Conservation (phyloP, 1,284 basidiomycete genomes). For the Phellinidium pouzarii region DNA sequence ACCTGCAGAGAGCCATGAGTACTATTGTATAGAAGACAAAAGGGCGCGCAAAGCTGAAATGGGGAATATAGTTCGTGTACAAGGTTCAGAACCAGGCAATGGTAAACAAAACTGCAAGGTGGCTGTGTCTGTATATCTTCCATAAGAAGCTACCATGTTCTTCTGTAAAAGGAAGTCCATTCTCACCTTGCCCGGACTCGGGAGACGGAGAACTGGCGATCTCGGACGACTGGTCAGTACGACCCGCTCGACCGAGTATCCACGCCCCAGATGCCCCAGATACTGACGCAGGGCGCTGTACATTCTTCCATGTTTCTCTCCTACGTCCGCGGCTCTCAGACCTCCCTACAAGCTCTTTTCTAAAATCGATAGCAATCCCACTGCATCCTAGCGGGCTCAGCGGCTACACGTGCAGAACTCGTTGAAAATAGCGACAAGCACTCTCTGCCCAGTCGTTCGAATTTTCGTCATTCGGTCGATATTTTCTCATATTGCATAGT, state of each 20-base stretch:
- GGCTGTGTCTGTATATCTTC: neutral
- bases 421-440: constrained; percentile 1
- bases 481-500: neutral
- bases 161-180: neutral
- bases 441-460: neutral
- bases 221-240: neutral
- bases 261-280: no score
- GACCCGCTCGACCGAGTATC: neutral
- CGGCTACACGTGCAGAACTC: constrained; percentile 4
- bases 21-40: no score
- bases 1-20: no score
- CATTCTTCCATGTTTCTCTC: no score
- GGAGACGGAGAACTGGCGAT: constrained; percentile 7
- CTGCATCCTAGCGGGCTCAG: neutral
- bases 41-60: no score
- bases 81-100: constrained; percentile 2
- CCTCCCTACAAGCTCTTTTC: no score
- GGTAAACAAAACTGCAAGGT: no score
- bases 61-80: no score
- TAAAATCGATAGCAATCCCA: neutral
- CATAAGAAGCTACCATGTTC: neutral
- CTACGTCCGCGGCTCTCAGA: no score
- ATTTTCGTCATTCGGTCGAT: no score
- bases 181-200: neutral
- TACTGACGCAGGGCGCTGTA: no score